These are phyloP conservation scores for Exophiala sideris DNA, from an alignment of 2,329 filamentous ascomycete species.

Conservation along the genomic window DNA sequence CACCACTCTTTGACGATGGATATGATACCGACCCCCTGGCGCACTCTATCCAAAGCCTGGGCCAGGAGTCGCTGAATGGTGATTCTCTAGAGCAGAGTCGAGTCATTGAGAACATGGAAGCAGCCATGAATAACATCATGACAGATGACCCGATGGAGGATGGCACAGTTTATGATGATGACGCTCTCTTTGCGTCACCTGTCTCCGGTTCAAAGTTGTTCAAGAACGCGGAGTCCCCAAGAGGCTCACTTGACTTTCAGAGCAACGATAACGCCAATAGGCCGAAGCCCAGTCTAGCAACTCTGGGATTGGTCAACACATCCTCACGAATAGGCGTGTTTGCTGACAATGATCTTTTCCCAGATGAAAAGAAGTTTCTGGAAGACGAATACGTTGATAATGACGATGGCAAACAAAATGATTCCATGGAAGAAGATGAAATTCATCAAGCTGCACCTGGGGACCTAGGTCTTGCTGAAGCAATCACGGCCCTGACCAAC, in stretches of 20 bases:
- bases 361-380: conserved; percentile 78
- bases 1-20: conserved; percentile 77
- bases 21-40: conserved; percentile 66
- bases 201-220: conserved; percentile 51
- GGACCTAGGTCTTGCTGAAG: conserved; percentile 87
- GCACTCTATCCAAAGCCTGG: conserved; percentile 75
- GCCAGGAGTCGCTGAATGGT: conserved; percentile 60
- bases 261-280: conserved; percentile 47
- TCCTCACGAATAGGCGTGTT: conserved; percentile 90
- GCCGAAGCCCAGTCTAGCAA: conserved; percentile 82
- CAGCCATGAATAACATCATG: conserved; percentile 88
- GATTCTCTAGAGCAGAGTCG: conserved; percentile 65
- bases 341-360: conserved; percentile 83
- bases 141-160: conserved; percentile 62
- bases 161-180: conserved; percentile 37
- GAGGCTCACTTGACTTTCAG: conserved; percentile 59
- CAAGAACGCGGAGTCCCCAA: conserved; percentile 59
- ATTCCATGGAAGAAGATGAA: conserved; percentile 66
- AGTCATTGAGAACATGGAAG: conserved; percentile 89
- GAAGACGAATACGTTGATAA: conserved; percentile 81
- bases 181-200: conserved; percentile 35
- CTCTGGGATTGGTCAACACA: conserved; percentile 82
- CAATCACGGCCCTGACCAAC: conserved; percentile 79
- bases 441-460: conserved; percentile 93
- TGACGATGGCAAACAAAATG: conserved; percentile 51